Base-by-base conservation (phyloP, 2,329 filamentous ascomycete genomes). In the Monosporascus ibericus region DNA sequence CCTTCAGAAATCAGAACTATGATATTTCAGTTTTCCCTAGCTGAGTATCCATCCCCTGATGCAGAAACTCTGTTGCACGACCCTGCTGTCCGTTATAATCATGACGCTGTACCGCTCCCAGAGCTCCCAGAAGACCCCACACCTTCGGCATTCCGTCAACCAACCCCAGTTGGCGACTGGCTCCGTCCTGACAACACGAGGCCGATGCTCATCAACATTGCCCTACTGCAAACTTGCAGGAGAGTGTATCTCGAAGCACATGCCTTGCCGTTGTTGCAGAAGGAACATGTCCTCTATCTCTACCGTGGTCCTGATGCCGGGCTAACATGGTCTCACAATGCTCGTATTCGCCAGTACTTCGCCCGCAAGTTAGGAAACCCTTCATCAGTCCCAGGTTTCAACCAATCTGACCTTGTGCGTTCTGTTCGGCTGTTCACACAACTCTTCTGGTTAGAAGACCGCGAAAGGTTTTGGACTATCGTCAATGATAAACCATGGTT, bases 1-100 rank as follows among this genome's bases (percentile, higher is more conserved):
- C 66, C 67, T 7, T 34, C 58, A n/a, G 68, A 70, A 53, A 59
- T 70, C 38, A 58, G 70, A n/a, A 58, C 63, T 24, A 40, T 62
- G n/a, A 69, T 72, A 44, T 71, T 67, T 57, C 56, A 60, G 24
- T 65, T 63, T 40, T 65, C 65, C 7, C 57, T 68, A 1, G 61
- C 63, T 9, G 67, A 65, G 17, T 52, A 44, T n/a, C 51, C 47
- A 25, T 48, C 50, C 27, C 37, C 51, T 6, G 17, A 46, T 36
- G 53, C 51, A 24, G 47, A 22, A 20, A 17, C 15, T 11, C 30
- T 56, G 17, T 40, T 25, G 8, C 38, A 51, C 3, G 47, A 54
- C 20, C 27, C 48, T 5, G 49, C 11, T 18, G 52, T 60, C 22
- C 63, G 56, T 47, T 59, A 63, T n/a, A 51, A 63, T 60, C 56